These are phyloP conservation scores for Carallia brachiata DNA, from an alignment of 345 rosid species.

Conservation along the genomic window DNA sequence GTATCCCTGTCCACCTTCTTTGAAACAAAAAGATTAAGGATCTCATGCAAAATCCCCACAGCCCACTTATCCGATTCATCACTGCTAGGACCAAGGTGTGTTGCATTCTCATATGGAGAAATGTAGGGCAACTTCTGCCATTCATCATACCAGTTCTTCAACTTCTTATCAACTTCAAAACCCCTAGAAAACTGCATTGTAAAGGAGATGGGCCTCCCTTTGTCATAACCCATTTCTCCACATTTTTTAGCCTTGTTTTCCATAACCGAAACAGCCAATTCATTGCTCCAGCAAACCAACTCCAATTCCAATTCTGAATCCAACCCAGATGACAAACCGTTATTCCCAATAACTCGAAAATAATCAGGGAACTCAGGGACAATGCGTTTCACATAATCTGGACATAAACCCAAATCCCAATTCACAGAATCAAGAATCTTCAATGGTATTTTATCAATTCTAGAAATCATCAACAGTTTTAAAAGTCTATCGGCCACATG, in stretches of 20 bases:
- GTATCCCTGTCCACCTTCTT: constrained; percentile 68
- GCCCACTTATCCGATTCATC: constrained; percentile 87
- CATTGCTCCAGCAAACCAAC: constrained; percentile 80
- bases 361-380: constrained; percentile 83
- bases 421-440: constrained; percentile 51
- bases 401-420: constrained; percentile 90
- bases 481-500: constrained; percentile 66
- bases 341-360: constrained; percentile 47
- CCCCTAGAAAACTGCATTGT: constrained; percentile 59
- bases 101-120: constrained; percentile 73
- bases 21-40: constrained; percentile 68
- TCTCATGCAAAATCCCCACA: constrained; percentile 67
- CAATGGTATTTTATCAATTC: constrained; percentile 57
- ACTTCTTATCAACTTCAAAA: constrained; percentile 69
- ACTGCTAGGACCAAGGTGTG: constrained; percentile 49
- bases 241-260: constrained; percentile 54
- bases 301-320: constrained; percentile 40
- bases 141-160: constrained; percentile 66
- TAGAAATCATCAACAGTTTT: constrained; percentile 68
- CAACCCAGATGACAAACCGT: constrained; percentile 1
- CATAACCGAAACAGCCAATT: constrained; percentile 53
- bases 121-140: constrained; percentile 90
- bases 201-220: constrained; percentile 52
- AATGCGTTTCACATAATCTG: constrained; percentile 43
- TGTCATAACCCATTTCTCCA: constrained; percentile 29